phyloP scores from a whole-genome alignment of 1,284 basidiomycete genomes.

The Vanrija pseudolonga region DNA sequence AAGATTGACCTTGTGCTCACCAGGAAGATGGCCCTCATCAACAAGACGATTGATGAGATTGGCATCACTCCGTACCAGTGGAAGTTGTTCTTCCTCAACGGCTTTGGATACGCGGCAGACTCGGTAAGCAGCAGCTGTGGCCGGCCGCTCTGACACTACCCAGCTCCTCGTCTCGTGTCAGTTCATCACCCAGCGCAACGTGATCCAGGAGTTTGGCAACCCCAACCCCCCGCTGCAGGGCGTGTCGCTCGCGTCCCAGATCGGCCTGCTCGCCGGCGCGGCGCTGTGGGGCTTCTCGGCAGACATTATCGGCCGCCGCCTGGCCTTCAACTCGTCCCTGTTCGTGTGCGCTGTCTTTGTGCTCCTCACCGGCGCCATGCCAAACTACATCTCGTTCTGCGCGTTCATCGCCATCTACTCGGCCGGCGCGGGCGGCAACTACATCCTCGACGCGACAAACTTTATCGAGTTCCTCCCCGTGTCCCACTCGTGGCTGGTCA shows the following conservation, averaged over 20 bases:
- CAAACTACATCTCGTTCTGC: constrained; percentile 35
- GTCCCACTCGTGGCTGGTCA: constrained; percentile 58
- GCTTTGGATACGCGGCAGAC: no score
- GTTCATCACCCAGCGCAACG: constrained; percentile 6
- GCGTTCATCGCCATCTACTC: constrained; percentile 60
- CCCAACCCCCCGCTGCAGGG: constrained; percentile 17
- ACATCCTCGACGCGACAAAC: constrained; percentile 59
- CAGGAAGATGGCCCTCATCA: no score
- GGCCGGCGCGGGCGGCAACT: constrained; percentile 61
- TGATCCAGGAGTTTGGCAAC: constrained; percentile 52
- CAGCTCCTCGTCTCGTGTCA: constrained; percentile 16
- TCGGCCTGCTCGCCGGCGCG: constrained; percentile 34
- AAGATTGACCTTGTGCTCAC: no score
- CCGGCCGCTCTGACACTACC: no score
- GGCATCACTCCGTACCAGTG: no score
- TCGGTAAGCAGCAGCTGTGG: no score
- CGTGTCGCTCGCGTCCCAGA: constrained; percentile 33
- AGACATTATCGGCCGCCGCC: constrained; percentile 52
- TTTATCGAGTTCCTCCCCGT: constrained; percentile 59
- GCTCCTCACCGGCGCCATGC: constrained; percentile 54
- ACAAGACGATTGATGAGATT: no score
- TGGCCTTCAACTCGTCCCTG: constrained; percentile 60
- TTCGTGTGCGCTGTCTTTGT: constrained; percentile 56
- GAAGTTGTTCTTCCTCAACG: no score
- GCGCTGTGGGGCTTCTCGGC: constrained; percentile 54